Percentiles rank a stretch among this genome's conserved stretches.
Conservation (phyloP, 345 rosid species). For the Camelina sativa region DNA sequence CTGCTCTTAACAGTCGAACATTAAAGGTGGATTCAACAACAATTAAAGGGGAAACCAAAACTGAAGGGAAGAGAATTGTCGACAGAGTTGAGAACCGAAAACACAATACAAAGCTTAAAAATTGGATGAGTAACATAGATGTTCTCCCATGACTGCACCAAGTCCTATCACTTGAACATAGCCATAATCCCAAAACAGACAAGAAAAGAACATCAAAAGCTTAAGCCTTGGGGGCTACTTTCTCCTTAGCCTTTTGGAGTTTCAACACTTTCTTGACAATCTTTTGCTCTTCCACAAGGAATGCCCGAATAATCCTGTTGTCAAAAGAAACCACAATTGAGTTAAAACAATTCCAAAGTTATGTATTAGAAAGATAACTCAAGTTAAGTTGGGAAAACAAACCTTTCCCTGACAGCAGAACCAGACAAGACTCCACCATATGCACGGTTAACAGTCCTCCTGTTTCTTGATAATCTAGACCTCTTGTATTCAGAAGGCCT, state of each 20-base stretch:
- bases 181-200: slow-evolving; percentile 18
- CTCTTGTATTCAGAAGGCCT: slow-evolving; percentile 73
- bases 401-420: slow-evolving; percentile 76
- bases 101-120: slow-evolving; percentile 19
- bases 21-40: background rate
- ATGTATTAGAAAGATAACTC: background rate
- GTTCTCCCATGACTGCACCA: slow-evolving; percentile 20
- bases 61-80: slow-evolving; percentile 22
- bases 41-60: slow-evolving; percentile 23
- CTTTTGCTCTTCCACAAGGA: slow-evolving; percentile 79
- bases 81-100: slow-evolving; percentile 9
- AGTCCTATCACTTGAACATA: slow-evolving; percentile 16
- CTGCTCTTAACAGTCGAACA: background rate
- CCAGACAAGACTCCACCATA: slow-evolving; percentile 82
- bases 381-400: slow-evolving; percentile 1
- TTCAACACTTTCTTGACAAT: slow-evolving; percentile 74
- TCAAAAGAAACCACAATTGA: background rate
- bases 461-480: slow-evolving; percentile 67
- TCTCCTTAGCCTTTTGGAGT: slow-evolving; percentile 69
- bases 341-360: background rate
- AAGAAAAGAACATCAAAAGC: background rate
- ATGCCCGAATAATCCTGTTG: slow-evolving; percentile 68
- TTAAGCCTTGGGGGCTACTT: slow-evolving; percentile 41
- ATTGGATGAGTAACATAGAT: slow-evolving; percentile 16
- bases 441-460: slow-evolving; percentile 63